phyloP scores from a whole-genome alignment of 2,329 filamentous ascomycete species.

The Zalaria sp. region DNA sequence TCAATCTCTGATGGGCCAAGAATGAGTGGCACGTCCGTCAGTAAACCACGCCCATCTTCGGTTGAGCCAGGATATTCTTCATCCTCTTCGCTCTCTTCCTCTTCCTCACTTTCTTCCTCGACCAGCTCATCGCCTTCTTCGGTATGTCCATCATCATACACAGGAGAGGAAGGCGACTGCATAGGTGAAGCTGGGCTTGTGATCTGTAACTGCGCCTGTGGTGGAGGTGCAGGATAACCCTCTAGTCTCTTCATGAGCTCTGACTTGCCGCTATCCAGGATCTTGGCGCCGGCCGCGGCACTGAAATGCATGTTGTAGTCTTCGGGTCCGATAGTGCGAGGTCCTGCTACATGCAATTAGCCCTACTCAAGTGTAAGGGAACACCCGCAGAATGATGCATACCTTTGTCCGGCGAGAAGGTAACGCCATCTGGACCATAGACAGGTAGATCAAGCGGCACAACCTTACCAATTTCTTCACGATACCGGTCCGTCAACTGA shows the following conservation, averaged over 20 bases:
- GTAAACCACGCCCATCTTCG: conserved; percentile 64
- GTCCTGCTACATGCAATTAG: conserved; percentile 1
- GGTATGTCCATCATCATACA: conserved; percentile 3
- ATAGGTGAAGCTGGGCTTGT: conserved; percentile 17
- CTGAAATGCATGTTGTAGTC: conserved; percentile 36
- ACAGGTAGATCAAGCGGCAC: conserved; percentile 10
- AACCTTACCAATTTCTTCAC: conserved; percentile 10
- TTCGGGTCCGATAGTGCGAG: conserved; percentile 19
- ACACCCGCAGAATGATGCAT: background rate
- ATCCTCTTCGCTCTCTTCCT: conserved; percentile 57
- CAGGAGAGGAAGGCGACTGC: conserved; percentile 6
- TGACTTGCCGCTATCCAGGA: conserved; percentile 35
- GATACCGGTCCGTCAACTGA: conserved; percentile 14
- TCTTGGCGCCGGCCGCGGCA: conserved; percentile 32
- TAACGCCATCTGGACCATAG: conserved; percentile 13
- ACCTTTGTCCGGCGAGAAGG: conserved; percentile 7
- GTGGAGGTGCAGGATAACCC: conserved; percentile 21
- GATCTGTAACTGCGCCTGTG: conserved; percentile 7
- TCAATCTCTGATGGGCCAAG: conserved; percentile 91
- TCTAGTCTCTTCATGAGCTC: conserved; percentile 37
- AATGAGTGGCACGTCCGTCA: conserved; percentile 90
- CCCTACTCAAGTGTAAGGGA: background rate
- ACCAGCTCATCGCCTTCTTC: conserved; percentile 5
- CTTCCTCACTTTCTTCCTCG: conserved; percentile 40
- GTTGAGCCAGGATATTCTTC: conserved; percentile 49